A percentile compares a stretch with the other conserved stretches of the same genome.
Evolutionary conservation across 306 rosid species (phyloP).

Genomic region (Trifolium fragiferum): DNA sequence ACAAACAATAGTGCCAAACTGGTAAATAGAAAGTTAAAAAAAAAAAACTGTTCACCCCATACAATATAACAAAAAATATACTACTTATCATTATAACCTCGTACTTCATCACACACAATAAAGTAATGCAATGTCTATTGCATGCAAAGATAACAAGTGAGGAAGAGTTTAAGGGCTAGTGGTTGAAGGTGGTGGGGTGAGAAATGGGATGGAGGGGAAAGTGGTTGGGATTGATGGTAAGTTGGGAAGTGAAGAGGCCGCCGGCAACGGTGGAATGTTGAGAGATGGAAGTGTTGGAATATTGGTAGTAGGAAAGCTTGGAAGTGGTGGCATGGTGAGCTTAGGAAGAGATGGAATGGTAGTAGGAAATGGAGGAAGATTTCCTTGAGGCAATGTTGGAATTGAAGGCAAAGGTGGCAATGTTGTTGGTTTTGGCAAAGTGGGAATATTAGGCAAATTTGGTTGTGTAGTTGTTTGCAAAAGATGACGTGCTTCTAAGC

Average conservation of each 20-base stretch:
- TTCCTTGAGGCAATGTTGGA: constrained; percentile 28
- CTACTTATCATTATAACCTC: not conserved
- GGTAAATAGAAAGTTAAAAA: not conserved
- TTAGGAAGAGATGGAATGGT: constrained; percentile 19
- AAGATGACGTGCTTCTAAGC: constrained; percentile 41
- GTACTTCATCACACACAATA: not conserved
- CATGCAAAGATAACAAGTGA: not conserved
- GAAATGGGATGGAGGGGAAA: constrained; percentile 42
- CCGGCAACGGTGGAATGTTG: constrained; percentile 32
- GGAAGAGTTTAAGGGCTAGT: constrained; percentile 40
- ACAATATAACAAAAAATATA: constrained; percentile 15
- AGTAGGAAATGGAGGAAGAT: constrained; percentile 14
- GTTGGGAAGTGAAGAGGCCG: constrained; percentile 13
- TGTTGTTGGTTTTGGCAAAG: constrained; percentile 32
- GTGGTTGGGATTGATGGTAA: constrained; percentile 40
- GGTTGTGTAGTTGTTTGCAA: constrained; percentile 44
- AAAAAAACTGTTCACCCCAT: not conserved
- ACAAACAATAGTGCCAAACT: not conserved
- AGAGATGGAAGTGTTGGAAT: constrained; percentile 10
- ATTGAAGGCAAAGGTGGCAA: constrained; percentile 31
- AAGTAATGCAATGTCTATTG: not conserved
- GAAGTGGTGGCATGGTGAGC: constrained; percentile 37
- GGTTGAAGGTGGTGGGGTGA: constrained; percentile 50
- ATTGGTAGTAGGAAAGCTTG: constrained; percentile 31
- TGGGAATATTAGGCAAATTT: constrained; percentile 36